Evolutionary conservation across 2,329 filamentous ascomycete genomes (phyloP), one percentile per base, ranked within the genome.

Genomic region (Diaporthe sp.): DNA sequence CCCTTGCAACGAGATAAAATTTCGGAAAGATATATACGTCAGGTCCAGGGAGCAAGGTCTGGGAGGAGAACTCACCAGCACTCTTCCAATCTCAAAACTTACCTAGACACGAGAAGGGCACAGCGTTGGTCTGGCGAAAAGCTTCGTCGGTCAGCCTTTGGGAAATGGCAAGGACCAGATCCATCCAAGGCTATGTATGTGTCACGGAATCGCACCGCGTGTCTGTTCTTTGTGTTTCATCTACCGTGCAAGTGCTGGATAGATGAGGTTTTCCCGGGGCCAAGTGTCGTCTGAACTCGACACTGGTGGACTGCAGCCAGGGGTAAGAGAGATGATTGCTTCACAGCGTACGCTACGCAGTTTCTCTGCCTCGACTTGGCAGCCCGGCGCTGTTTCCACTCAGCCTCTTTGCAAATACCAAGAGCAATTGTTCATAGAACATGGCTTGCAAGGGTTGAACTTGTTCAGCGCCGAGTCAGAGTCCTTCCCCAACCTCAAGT

Each of bases 201-300:
- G 46, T 55, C 49, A 69, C 17, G n/a, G 44, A 55, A 55, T 28
- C 5, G n/a, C 42, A 37, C 17, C 34, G n/a, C n/a, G 44, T 19
- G 46, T 39, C 34, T 55, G 62, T 67, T 42, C 65, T 39, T 31
- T 55, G n/a, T n/a, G 31, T 69, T 55, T 69, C 65, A 69, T 39
- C 17, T 55, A 25, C 42, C 49, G 51, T 55, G 49, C 49, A 69
- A 69, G 65, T 42, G 46, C 65, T 19, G 34, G 49, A 55, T 69
- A 53, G n/a, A 69, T 69, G 65, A 39, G n/a, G 65, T 19, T 34
- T 25, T 25, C 13, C 9, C n/a, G 7, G 22, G 65, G 34, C 49
- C 65, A 55, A 42, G 31, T 4, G 22, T 19, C 46, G n/a, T 25
- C 42, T 68, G 31, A 37, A 37, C 22, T 68, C 31, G 6, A n/a